Conservation (phyloP, 2,329 filamentous ascomycete genomes). For the Teratosphaeria epicoccoides region DNA sequence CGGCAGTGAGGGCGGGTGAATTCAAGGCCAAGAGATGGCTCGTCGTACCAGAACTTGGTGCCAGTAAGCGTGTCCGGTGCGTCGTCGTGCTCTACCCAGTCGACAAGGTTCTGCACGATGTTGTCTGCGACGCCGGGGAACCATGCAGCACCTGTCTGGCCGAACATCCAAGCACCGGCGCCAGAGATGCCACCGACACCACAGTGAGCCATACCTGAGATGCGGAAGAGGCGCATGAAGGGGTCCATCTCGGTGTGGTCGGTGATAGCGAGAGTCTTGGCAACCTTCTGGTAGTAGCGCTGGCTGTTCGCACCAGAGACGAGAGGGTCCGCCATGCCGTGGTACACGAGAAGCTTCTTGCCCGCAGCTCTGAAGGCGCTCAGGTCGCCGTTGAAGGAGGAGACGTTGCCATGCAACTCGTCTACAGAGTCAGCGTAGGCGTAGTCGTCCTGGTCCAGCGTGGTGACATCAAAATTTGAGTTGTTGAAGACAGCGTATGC, state of each 20-base stretch:
- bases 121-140: slow-evolving; percentile 28
- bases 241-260: slow-evolving; percentile 29
- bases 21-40: slow-evolving; percentile 29
- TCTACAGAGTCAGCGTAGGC: slow-evolving; percentile 28
- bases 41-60: slow-evolving; percentile 37
- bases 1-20: slow-evolving; percentile 39
- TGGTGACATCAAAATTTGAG: slow-evolving; percentile 31
- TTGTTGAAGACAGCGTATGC: slow-evolving; percentile 39
- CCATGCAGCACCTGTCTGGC: slow-evolving; percentile 22
- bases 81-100: slow-evolving; percentile 25
- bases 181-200: slow-evolving; percentile 31
- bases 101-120: slow-evolving; percentile 37
- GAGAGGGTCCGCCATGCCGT: slow-evolving; percentile 34
- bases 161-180: slow-evolving; percentile 35
- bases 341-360: slow-evolving; percentile 36
- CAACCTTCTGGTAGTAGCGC: slow-evolving; percentile 40
- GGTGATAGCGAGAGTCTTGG: slow-evolving; percentile 25
- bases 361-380: slow-evolving; percentile 30
- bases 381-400: slow-evolving; percentile 29
- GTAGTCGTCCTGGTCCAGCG: slow-evolving; percentile 32
- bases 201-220: slow-evolving; percentile 45
- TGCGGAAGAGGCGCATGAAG: slow-evolving; percentile 41
- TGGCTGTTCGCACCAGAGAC: slow-evolving; percentile 37
- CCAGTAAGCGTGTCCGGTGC: slow-evolving; percentile 28
- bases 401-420: slow-evolving; percentile 32